phyloP scores from a whole-genome alignment of 2,329 filamentous ascomycete genomes.

The Stagonosporopsis rhizophila region DNA sequence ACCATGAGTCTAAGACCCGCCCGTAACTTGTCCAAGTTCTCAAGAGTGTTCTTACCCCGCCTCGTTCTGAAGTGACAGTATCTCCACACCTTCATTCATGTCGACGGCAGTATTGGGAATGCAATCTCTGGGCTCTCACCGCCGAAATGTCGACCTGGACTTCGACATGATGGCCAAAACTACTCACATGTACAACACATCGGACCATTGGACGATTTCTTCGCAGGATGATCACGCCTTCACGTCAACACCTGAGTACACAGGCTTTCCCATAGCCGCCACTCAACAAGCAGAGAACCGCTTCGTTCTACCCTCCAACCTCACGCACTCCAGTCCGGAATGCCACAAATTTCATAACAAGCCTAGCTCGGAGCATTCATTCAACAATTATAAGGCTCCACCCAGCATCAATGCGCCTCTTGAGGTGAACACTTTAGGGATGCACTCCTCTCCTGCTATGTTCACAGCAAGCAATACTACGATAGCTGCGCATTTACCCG shows the following conservation, averaged over 20 bases:
- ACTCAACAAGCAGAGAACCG: neutral
- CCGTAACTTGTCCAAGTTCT: neutral
- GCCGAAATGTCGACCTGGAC: neutral
- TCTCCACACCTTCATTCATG: constrained; percentile 3
- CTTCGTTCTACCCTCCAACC: neutral
- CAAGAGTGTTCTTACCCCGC: neutral
- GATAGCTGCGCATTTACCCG: neutral
- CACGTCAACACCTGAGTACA: neutral
- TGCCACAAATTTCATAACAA: neutral
- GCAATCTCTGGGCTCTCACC: neutral
- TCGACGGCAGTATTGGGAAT: constrained; percentile 9
- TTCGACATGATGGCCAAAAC: neutral
- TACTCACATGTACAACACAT: neutral
- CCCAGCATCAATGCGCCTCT: neutral
- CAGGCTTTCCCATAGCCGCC: neutral
- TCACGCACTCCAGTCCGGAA: neutral
- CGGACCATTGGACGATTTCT: constrained; percentile 3
- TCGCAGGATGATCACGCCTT: neutral
- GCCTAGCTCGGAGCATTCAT: neutral
- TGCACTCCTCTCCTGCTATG: constrained; percentile 1
- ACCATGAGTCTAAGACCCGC: neutral
- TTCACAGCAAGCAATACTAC: constrained; percentile 14
- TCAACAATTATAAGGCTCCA: neutral
- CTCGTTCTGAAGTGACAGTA: neutral
- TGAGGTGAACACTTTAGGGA: neutral